A percentile compares a stretch with the other conserved stretches of the same genome.
These are phyloP conservation scores for Globisporangium carolinianum DNA, from an alignment of 352 stramenopile species.

Conservation along the genomic window DNA sequence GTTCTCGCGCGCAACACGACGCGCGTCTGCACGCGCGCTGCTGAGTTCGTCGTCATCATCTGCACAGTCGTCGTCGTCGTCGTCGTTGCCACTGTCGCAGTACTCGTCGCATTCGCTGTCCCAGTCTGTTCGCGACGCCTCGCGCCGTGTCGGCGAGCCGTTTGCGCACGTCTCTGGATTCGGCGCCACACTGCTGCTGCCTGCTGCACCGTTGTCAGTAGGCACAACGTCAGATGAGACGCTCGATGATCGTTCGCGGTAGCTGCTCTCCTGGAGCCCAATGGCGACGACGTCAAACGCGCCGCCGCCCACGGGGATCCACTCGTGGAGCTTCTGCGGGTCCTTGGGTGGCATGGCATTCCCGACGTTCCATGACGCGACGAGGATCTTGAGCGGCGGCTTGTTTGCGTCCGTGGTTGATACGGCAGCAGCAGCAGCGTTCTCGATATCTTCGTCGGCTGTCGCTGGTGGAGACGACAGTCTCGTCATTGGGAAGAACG, in stretches of 20 bases:
- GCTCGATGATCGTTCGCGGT: slow-evolving; percentile 36
- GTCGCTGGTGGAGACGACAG: not conserved
- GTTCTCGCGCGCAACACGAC: not conserved
- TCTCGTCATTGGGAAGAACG: slow-evolving; percentile 3
- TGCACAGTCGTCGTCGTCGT: slow-evolving; percentile 22
- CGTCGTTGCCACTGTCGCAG: slow-evolving; percentile 20
- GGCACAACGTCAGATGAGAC: not conserved
- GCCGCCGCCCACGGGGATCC: slow-evolving; percentile 72
- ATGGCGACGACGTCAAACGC: slow-evolving; percentile 82
- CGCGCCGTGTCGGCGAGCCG: not conserved
- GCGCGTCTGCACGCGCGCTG: slow-evolving; percentile 5
- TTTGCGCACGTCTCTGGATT: not conserved
- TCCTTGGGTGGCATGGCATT: slow-evolving; percentile 75
- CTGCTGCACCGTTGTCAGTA: not conserved
- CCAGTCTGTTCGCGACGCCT: slow-evolving; percentile 2
- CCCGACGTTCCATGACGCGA: slow-evolving; percentile 81
- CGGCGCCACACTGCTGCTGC: not conserved
- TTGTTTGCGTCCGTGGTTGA: not conserved
- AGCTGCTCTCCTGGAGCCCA: slow-evolving; percentile 78
- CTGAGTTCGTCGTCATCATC: slow-evolving; percentile 25
- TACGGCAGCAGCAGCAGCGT: not conserved
- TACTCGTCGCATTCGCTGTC: slow-evolving; percentile 22
- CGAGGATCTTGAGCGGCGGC: slow-evolving; percentile 38
- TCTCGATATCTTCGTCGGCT: not conserved
- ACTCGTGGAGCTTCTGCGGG: slow-evolving; percentile 38